Base-by-base conservation (phyloP, 768 basidiomycete species). In the Tylopilus vinaceipallidus region DNA sequence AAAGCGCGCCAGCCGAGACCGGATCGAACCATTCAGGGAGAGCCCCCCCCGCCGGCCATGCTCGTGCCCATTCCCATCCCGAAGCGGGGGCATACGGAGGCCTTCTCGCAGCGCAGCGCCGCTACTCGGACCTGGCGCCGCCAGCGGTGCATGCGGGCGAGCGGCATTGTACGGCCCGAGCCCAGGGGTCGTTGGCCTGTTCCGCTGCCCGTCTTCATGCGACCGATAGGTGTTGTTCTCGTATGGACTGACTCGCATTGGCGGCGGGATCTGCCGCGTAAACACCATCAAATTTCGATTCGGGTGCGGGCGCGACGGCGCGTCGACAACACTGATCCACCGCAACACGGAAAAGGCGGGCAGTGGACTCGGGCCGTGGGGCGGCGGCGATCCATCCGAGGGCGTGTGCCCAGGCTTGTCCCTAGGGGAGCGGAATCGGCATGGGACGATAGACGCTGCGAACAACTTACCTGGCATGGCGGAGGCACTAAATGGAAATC, bases 1-100 rank as follows among this genome's bases (percentile, higher is more conserved):
- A 14, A 64, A 33, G 16, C 63, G 63, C 23, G 63, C 63, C 6
- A 66, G 38, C 3, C 63, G 58, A 27, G 61, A 66, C n/a, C 63
- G 64, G 23, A 64, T 44, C 6, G 63, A 55, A 3, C 63, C 60
- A 13, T n/a, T n/a, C n/a, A n/a, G n/a, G 64, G 42, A 22, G 63
- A 45, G 17, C 45, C 32, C 16, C 63, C 24, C 43, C 63, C 55
- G 27, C 27, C 27, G 6, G n/a, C n/a, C n/a, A n/a, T n/a, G n/a
- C n/a, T n/a, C n/a, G n/a, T n/a, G n/a, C n/a, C n/a, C n/a, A n/a
- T n/a, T n/a, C n/a, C n/a, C n/a, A n/a, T n/a, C n/a, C n/a, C n/a
- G n/a, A n/a, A n/a, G n/a, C n/a, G n/a, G n/a, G n/a, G n/a, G n/a
- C n/a, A n/a, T n/a, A n/a, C n/a, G n/a, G n/a, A n/a, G n/a, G n/a